Evolutionary conservation across 2,329 filamentous ascomycete species (phyloP).

Genomic region (Colletotrichum endophyticum): DNA sequence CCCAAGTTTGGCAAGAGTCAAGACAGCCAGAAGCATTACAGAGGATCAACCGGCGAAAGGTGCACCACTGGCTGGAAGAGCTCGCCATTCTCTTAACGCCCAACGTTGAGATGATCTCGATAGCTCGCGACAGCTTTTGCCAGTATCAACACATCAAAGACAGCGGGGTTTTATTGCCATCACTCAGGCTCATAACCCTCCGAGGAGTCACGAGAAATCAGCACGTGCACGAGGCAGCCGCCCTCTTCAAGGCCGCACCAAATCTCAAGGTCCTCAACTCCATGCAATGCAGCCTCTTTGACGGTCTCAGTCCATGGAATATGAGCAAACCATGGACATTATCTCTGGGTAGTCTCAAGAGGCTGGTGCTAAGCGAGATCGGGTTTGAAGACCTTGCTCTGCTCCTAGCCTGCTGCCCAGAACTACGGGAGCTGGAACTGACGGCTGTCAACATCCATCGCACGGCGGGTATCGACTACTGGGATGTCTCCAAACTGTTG

Average conservation of each 20-base stretch:
- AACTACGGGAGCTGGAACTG: neutral
- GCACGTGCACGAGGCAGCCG: neutral
- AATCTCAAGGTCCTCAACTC: neutral
- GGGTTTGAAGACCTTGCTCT: neutral
- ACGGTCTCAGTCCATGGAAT: neutral
- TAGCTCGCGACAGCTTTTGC: slow-evolving; percentile 6
- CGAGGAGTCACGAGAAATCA: neutral
- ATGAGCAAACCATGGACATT: neutral
- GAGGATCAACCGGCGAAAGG: neutral
- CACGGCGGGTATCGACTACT: neutral
- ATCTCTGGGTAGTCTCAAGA: neutral
- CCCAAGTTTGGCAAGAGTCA: neutral
- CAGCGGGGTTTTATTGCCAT: neutral
- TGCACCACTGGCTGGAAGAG: slow-evolving; percentile 13
- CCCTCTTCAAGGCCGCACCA: neutral
- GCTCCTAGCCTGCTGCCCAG: neutral
- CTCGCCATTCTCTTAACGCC: neutral
- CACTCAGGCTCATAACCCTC: neutral
- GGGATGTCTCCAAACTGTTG: slow-evolving; percentile 4
- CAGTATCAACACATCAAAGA: neutral
- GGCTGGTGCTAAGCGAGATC: neutral
- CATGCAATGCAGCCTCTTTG: neutral
- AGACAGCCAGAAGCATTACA: neutral
- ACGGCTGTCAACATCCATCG: neutral
- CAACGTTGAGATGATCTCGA: neutral